Evolutionary conservation across 768 basidiomycete genomes (phyloP), one percentile per base, ranked within the genome.

Genomic region (Lactarius sanguifluus): DNA sequence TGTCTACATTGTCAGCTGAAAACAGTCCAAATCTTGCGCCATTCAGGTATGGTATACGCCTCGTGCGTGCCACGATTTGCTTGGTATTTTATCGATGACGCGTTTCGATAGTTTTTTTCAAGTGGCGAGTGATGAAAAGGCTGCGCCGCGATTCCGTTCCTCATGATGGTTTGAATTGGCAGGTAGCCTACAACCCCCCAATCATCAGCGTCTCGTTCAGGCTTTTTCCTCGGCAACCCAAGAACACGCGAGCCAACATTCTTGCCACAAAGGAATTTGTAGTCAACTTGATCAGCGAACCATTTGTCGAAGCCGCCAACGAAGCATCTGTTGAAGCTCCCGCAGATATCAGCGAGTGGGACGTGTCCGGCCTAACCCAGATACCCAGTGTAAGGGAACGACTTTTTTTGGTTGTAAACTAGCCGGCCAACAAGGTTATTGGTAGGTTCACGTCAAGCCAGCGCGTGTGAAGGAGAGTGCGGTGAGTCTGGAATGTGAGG

Each of bases 171-270:
- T 66, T 64, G 63, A 67, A 62, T 61, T 47, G 25, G 36, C 67
- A 86, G 86, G 79, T 86, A 50, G 81, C 85, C 18, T 82, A 86
- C 73, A 81, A 88, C 65, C 90, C 90, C 3, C 87, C 90, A 0
- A 77, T 87, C 64, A 71, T 92, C 69, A 85, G 84, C 75, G 71
- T 92, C 57, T 87, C 86, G 7, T 85, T 89, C 73, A 78, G 79
- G 30, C 71, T 81, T 55, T 79, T 79, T 25, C 77, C 76, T 47
- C 77, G 77, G 32, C 75, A 77, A 41, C 79, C 80, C 45, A 85
- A 86, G 73, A 88, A 91, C 72, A 88, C 86, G 20, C 80, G 84
- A 58, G 79, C 81, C 65, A 92, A 92, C 68, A 88, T 91, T 68
- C 75, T 83, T 58, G 77, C 78, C 0, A 88, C 84, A 18, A 86